A percentile compares a stretch with the other conserved stretches of the same genome.
These are phyloP conservation scores for Xylaria longipes DNA, from an alignment of 495 filamentous ascomycete species.

Conservation along the genomic window DNA sequence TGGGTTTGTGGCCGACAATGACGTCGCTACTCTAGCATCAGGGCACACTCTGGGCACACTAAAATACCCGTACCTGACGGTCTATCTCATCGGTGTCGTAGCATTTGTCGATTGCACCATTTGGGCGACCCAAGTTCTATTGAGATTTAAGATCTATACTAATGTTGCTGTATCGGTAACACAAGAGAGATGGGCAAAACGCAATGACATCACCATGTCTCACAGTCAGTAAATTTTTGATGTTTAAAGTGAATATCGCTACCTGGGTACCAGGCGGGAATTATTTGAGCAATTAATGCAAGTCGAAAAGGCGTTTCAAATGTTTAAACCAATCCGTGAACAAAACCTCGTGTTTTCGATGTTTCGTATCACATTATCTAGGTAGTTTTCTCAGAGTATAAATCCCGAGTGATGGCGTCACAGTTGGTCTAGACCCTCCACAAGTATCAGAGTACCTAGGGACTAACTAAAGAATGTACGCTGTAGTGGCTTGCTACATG, in stretches of 20 bases:
- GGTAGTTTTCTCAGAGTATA: background rate
- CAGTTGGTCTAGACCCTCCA: background rate
- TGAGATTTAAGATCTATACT: background rate
- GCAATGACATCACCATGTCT: conserved; percentile 9
- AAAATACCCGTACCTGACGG: background rate
- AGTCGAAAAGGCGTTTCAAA: background rate
- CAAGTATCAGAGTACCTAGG: background rate
- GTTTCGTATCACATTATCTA: conserved; percentile 6
- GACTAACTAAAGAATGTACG: background rate
- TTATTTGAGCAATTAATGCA: background rate
- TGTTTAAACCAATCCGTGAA: background rate
- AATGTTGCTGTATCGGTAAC: background rate
- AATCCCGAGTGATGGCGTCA: conserved; percentile 18
- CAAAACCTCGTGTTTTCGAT: background rate
- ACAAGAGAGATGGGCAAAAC: background rate
- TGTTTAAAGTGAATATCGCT: background rate
- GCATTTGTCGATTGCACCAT: background rate
- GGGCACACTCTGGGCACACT: background rate
- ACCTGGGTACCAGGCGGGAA: background rate
- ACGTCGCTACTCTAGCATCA: background rate
- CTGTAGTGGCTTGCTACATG: background rate
- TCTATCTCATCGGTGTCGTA: background rate
- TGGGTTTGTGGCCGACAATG: background rate
- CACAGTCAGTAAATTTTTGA: background rate
- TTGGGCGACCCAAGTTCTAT: background rate